A percentile compares a stretch with the other conserved stretches of the same genome.
Evolutionary conservation across 495 filamentous ascomycete genomes (phyloP).

Genomic region (Cetradonia linearis): DNA sequence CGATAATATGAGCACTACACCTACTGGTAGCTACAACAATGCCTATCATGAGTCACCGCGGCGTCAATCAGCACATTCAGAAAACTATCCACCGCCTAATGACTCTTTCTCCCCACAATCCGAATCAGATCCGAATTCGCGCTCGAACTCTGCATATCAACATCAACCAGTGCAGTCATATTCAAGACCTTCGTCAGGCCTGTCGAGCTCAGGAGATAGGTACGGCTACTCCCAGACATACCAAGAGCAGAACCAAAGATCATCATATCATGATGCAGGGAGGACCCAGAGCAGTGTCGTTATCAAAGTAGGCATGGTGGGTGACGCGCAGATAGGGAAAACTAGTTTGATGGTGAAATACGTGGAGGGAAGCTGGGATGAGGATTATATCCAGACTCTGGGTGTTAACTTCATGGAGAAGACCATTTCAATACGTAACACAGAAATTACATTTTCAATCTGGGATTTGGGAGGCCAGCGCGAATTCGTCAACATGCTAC

Average conservation of each 20-base stretch:
- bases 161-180: conserved; percentile 34
- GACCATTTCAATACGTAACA: conserved; percentile 97
- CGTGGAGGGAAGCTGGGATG: conserved; percentile 97
- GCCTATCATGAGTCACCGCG: conserved; percentile 33
- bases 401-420: conserved; percentile 99
- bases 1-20: conserved; percentile 28
- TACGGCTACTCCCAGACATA: conserved; percentile 34
- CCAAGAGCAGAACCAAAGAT: conserved; percentile 37
- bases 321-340: conserved; percentile 97
- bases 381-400: conserved; percentile 96
- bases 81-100: conserved; percentile 36
- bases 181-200: conserved; percentile 41
- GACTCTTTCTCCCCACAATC: conserved; percentile 34
- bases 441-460: conserved; percentile 99
- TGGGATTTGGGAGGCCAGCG: conserved; percentile 98
- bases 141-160: conserved; percentile 35
- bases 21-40: conserved; percentile 25
- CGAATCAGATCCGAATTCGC: conserved; percentile 35
- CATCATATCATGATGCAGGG: conserved; percentile 30
- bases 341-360: conserved; percentile 99
- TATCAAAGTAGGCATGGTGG: conserved; percentile 99
- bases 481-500: conserved; percentile 99
- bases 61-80: conserved; percentile 36
- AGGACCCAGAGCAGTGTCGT: conserved; percentile 74
- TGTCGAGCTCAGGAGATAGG: conserved; percentile 39